Evolutionary conservation across 768 basidiomycete genomes (phyloP), one percentile per base, ranked within the genome.

Genomic region (Boletus pseudopeckii): DNA sequence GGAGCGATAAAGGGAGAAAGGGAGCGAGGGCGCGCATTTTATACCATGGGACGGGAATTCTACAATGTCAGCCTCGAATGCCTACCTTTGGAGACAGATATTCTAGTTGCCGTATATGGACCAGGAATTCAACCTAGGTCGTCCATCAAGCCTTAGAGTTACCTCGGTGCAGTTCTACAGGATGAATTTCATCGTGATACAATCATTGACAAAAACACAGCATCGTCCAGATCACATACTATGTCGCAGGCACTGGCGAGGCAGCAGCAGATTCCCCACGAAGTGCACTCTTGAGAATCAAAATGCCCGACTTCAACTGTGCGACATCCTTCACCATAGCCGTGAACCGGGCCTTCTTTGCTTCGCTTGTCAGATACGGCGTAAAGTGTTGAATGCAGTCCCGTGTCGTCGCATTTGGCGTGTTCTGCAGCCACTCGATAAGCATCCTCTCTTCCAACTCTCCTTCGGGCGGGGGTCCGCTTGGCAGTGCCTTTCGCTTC

Each of bases 341-440:
- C n/a, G 89, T 87, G 64, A 92, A 90, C 69, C 78, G 82, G 45
- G 69, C 65, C 77, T 90, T 90, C 76, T 84, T 86, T 59, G 77
- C 79, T 45, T 77, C 78, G 62, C 84, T 84, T 30, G 81, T 84
- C 48, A 92, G 67, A 61, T 88, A 91, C 15, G 83, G 83, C 56
- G 84, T 84, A 65, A 92, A 92, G 65, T 89, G 79, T 48, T 83
- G 81, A 56, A 92, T 91, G 63, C 89, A 90, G 61, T 90, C 88
- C 55, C 84, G 77, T 33, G 90, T 92, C 51, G 82, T 84, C 48
- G 88, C 82, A 55, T 80, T 81, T n/a, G 81, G 76, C 36, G 81
- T 83, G 45, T 77, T 83, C 65, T 77, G 81, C 58, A 92, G 65
- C 88, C 90, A 92, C 45, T 88, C 84, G 54, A 92, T 75, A 52